Percentiles rank a stretch among this genome's conserved stretches.
These are phyloP conservation scores for Rutidosis leptorrhynchoides DNA, from an alignment of 129 eudicot species.

Conservation along the genomic window DNA sequence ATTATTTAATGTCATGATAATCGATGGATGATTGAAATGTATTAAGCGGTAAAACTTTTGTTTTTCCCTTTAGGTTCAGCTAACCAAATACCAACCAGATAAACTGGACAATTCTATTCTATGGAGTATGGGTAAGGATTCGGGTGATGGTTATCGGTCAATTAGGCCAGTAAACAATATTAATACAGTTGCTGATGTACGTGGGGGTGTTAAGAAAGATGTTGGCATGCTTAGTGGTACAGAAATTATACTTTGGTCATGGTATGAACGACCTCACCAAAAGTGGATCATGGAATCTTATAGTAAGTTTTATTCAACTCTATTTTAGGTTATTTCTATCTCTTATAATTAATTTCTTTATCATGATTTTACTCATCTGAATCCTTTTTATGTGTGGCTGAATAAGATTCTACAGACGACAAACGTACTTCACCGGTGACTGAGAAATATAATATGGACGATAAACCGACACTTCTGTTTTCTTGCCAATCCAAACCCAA, in stretches of 20 bases:
- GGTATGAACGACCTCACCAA: background rate
- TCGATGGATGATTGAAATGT: too few species aligned
- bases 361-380: too few species aligned
- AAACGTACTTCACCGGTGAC: too few species aligned
- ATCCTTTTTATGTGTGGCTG: too few species aligned
- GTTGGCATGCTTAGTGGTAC: background rate
- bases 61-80: conserved; percentile 7
- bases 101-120: background rate
- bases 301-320: background rate
- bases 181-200: background rate
- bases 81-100: background rate
- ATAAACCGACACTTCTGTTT: too few species aligned
- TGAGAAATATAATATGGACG: too few species aligned
- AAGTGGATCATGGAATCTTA: background rate
- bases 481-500: too few species aligned
- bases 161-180: background rate
- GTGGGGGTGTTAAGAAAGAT: background rate
- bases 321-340: too few species aligned
- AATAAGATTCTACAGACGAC: too few species aligned
- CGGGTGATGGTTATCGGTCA: background rate
- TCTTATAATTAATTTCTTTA: too few species aligned
- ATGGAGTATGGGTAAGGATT: background rate
- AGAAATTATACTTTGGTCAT: background rate
- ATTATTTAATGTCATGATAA: too few species aligned
- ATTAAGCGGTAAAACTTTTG: too few species aligned